phyloP scores from a whole-genome alignment of 345 rosid genomes.

The Cardamine resedifolia region DNA sequence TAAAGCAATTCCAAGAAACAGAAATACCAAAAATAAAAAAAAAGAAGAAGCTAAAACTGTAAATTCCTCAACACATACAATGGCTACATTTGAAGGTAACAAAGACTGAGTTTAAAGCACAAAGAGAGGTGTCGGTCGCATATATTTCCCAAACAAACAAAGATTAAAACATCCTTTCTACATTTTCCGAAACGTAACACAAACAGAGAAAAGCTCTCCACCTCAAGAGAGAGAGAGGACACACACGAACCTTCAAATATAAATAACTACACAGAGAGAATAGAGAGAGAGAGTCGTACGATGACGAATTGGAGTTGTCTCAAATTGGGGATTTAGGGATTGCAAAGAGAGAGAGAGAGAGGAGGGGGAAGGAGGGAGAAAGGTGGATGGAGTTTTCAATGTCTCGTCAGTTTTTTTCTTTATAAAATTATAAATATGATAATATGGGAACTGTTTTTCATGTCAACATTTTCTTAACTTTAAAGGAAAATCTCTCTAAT shows the following conservation, averaged over 20 bases:
- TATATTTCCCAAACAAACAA: not conserved
- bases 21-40: not conserved
- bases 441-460: conserved; percentile 24
- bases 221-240: conserved; percentile 22
- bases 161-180: not conserved
- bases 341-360: conserved; percentile 15
- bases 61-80: conserved; percentile 4
- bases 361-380: not conserved
- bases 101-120: not conserved
- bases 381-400: conserved; percentile 32
- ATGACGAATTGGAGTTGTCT: conserved; percentile 15
- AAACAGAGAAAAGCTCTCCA: not conserved
- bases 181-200: conserved; percentile 29
- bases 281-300: conserved; percentile 26
- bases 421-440: not conserved
- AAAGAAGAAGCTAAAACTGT: not conserved
- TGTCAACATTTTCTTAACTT: conserved; percentile 38
- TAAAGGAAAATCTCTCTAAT: conserved; percentile 35
- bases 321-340: conserved; percentile 41
- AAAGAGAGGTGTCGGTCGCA: conserved; percentile 18
- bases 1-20: not conserved
- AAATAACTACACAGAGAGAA: not conserved
- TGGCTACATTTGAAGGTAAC: not conserved
- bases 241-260: conserved; percentile 7
- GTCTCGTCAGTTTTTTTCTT: conserved; percentile 13